Conservation (phyloP, 495 filamentous ascomycete species). For the Aspergillus olivimuriae region DNA sequence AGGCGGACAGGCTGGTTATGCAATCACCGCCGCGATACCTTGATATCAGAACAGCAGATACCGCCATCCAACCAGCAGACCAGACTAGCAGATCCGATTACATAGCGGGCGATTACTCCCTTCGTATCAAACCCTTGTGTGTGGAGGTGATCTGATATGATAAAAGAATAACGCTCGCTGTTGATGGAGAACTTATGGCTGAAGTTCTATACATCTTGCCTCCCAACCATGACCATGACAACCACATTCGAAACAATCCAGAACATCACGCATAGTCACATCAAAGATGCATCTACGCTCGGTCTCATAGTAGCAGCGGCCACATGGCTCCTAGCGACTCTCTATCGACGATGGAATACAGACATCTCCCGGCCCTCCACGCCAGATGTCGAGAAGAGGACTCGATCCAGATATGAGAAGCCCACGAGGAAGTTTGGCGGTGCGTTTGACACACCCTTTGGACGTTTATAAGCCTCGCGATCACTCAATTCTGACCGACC, state of each 20-base stretch:
- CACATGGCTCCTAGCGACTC: neutral
- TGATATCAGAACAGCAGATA: too few species aligned
- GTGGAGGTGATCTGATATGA: too few species aligned
- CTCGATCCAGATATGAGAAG: conserved; percentile 10
- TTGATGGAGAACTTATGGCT: too few species aligned
- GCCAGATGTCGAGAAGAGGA: neutral
- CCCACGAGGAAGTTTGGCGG: neutral
- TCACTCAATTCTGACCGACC: neutral
- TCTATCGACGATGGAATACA: neutral
- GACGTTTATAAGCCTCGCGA: too few species aligned
- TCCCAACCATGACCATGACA: too few species aligned
- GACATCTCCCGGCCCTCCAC: neutral
- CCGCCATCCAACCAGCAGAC: too few species aligned
- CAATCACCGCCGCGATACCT: too few species aligned
- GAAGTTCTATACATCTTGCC: too few species aligned
- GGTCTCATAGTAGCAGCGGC: neutral
- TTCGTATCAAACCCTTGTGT: too few species aligned
- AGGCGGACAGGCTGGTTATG: conserved; percentile 1
- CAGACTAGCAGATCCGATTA: too few species aligned
- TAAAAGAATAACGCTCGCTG: too few species aligned
- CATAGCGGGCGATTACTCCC: too few species aligned
- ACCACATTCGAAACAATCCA: neutral
- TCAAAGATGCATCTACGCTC: neutral
- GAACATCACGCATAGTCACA: neutral
- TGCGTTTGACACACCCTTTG: neutral